Evolutionary conservation across 192 early-diverging fungal genomes (phyloP).

Genomic region (Linnemannia zychae): DNA sequence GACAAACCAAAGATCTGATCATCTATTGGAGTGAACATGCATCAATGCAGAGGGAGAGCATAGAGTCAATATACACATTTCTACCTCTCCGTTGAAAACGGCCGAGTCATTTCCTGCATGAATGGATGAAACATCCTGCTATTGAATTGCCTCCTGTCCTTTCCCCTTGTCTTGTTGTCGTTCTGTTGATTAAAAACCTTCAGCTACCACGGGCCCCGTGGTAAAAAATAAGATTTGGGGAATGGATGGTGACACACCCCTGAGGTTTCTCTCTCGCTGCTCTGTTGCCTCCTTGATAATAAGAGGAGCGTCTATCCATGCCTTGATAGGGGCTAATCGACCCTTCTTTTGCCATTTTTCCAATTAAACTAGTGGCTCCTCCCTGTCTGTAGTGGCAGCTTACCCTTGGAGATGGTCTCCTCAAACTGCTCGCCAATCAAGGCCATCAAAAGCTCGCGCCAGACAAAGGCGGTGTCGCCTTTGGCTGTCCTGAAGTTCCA

Average conservation of each 20-base stretch:
- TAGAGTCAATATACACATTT: background rate
- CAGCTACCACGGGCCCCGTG: background rate
- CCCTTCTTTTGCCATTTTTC: background rate
- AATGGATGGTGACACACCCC: too few relatives aligned
- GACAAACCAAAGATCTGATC: constrained; percentile 65
- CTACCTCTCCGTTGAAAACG: background rate
- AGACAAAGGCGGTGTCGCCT: constrained; percentile 57
- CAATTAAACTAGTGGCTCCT: background rate
- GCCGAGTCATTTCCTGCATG: background rate
- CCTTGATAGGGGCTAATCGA: background rate
- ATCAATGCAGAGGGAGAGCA: background rate
- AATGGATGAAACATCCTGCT: background rate
- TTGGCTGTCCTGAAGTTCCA: constrained; percentile 65
- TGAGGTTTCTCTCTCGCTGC: background rate
- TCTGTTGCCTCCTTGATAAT: background rate
- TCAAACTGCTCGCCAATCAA: constrained; percentile 66
- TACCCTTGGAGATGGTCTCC: constrained; percentile 58
- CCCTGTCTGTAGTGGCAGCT: constrained; percentile 2
- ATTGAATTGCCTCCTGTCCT: background rate
- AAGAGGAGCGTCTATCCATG: background rate
- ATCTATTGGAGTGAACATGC: constrained; percentile 9
- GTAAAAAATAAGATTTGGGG: background rate
- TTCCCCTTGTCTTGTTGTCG: background rate
- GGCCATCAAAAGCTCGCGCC: constrained; percentile 65
- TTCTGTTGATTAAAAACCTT: too few relatives aligned